Evolutionary conservation across 2,329 filamentous ascomycete species (phyloP).

Genomic region (Piedraia hortae): DNA sequence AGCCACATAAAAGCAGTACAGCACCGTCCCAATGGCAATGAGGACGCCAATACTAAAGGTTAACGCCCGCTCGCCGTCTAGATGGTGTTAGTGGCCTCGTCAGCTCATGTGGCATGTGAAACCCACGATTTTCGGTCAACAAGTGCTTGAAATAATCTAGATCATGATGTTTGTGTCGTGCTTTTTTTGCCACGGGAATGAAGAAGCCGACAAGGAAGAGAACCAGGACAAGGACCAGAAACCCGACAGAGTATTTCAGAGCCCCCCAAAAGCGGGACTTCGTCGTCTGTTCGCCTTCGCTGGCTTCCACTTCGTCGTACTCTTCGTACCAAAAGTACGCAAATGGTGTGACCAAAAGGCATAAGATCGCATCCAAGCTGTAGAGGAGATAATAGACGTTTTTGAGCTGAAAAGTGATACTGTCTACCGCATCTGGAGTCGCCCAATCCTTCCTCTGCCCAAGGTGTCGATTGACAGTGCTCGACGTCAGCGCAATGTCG

Average conservation of each 20-base stretch:
- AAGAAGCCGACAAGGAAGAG: slow-evolving; percentile 88
- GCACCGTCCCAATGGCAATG: slow-evolving; percentile 56
- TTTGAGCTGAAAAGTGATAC: slow-evolving; percentile 54
- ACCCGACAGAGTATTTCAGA: slow-evolving; percentile 69
- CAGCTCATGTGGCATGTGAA: slow-evolving; percentile 1
- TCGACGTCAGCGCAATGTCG: slow-evolving; percentile 81
- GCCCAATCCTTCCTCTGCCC: slow-evolving; percentile 90
- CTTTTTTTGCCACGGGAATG: slow-evolving; percentile 48
- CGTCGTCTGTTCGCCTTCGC: slow-evolving; percentile 47
- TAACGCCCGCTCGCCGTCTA: slow-evolving; percentile 67
- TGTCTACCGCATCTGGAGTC: slow-evolving; percentile 48
- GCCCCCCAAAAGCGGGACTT: slow-evolving; percentile 53
- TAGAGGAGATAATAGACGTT: slow-evolving; percentile 85
- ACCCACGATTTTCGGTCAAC: slow-evolving; percentile 48
- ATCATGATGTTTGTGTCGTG: slow-evolving; percentile 38
- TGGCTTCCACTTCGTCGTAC: slow-evolving; percentile 70
- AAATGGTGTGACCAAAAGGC: slow-evolving; percentile 72
- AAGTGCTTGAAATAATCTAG: slow-evolving; percentile 79
- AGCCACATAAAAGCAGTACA: slow-evolving; percentile 75
- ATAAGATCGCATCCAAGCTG: slow-evolving; percentile 70
- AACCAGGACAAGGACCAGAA: slow-evolving; percentile 50
- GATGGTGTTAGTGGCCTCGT: slow-evolving; percentile 2
- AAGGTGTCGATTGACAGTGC: slow-evolving; percentile 45
- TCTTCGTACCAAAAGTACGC: slow-evolving; percentile 98
- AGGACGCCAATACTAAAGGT: slow-evolving; percentile 77